phyloP scores from a whole-genome alignment of 148 eudicot genomes.

The Rhododendron williamsianum region DNA sequence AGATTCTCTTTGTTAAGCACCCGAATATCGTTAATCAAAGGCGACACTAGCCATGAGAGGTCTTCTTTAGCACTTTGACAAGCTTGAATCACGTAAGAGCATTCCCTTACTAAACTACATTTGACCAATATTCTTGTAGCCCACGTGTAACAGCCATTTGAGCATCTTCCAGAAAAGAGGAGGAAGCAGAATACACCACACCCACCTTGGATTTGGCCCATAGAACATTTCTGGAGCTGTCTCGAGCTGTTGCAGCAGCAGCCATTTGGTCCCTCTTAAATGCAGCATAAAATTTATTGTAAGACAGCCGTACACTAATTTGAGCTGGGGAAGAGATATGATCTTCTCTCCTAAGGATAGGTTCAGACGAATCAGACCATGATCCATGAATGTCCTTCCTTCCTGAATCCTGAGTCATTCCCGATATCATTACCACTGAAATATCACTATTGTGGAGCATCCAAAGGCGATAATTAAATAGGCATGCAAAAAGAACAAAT shows the following conservation, averaged over 20 bases:
- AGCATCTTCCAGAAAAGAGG: neutral
- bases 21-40: neutral
- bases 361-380: neutral
- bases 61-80: neutral
- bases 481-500: neutral
- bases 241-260: neutral
- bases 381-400: neutral
- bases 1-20: neutral
- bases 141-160: neutral
- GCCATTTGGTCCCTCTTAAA: neutral
- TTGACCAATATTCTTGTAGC: neutral
- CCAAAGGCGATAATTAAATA: neutral
- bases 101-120: neutral
- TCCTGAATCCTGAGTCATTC: accelerated
- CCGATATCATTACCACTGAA: neutral
- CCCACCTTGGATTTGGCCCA: neutral
- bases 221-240: neutral
- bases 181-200: neutral
- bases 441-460: neutral
- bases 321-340: neutral
- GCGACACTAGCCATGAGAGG: neutral
- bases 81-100: neutral
- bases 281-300: neutral
- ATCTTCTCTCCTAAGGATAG: neutral
- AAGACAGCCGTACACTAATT: neutral